Evolutionary conservation across 805 yeast genomes (phyloP).

Genomic region (Priceomyces haplophilus): DNA sequence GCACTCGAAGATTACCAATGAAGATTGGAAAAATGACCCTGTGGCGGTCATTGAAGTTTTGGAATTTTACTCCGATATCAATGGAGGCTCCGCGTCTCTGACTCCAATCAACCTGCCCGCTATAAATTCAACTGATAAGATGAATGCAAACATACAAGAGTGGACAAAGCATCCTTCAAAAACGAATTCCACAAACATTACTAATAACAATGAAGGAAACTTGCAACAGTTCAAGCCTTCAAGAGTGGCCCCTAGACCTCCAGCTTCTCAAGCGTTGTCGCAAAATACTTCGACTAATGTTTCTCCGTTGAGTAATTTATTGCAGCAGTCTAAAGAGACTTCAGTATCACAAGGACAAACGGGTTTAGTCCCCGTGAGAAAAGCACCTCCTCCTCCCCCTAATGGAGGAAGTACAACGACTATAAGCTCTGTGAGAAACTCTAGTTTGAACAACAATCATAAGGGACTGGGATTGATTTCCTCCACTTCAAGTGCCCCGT

Average conservation of each 20-base stretch:
- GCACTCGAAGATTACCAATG: conserved; percentile 58
- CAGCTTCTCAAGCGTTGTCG: conserved; percentile 34
- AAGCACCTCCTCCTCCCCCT: conserved; percentile 56
- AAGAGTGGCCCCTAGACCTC: conserved; percentile 44
- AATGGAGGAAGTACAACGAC: conserved; percentile 2
- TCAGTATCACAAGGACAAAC: conserved; percentile 4
- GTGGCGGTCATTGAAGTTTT: conserved; percentile 61
- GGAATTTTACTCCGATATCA: conserved; percentile 50
- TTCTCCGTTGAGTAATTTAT: conserved; percentile 35
- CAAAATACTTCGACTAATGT: conserved; percentile 14
- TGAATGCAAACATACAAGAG: conserved; percentile 29
- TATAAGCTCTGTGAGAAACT: background rate
- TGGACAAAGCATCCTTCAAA: conserved; percentile 34
- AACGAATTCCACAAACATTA: conserved; percentile 4
- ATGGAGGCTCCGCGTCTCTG: conserved; percentile 35
- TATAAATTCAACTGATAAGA: conserved; percentile 14
- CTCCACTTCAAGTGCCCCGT: conserved; percentile 4
- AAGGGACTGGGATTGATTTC: conserved; percentile 19
- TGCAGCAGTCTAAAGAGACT: conserved; percentile 21
- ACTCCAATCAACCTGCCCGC: conserved; percentile 30
- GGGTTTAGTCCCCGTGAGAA: conserved; percentile 46
- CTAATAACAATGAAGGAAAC: background rate
- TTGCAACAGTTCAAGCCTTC: conserved; percentile 29
- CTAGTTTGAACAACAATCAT: conserved; percentile 2
- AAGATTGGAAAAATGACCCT: conserved; percentile 62